A percentile compares a stretch with the other conserved stretches of the same genome.
phyloP scores from a whole-genome alignment of 805 yeast species.

The Saccharomycopsis capsularis region DNA sequence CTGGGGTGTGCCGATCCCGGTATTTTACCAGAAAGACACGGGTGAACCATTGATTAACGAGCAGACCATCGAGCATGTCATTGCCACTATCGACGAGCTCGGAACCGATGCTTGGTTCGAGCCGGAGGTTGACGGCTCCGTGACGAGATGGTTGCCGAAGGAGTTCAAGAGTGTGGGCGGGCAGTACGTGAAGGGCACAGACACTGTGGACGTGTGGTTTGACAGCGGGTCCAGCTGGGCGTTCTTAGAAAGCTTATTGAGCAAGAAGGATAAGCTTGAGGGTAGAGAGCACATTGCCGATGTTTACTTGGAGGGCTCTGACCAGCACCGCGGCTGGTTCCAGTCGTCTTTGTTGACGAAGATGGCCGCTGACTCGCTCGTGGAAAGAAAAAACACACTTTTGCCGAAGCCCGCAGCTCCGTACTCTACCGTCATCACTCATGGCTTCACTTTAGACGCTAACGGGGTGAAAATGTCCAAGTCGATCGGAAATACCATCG shows the following conservation, averaged over 20 bases:
- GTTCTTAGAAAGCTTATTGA: slow-evolving; percentile 23
- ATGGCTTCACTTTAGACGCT: slow-evolving; percentile 87
- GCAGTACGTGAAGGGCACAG: slow-evolving; percentile 58
- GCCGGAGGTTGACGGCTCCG: slow-evolving; percentile 34
- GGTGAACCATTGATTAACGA: slow-evolving; percentile 59
- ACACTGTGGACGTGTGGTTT: slow-evolving; percentile 99
- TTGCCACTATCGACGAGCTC: slow-evolving; percentile 43
- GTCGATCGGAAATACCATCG: slow-evolving; percentile 75
- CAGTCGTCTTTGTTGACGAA: slow-evolving; percentile 86
- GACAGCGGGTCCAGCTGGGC: slow-evolving; percentile 95
- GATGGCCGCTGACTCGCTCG: slow-evolving; percentile 36
- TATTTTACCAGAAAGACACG: slow-evolving; percentile 53
- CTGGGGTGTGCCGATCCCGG: slow-evolving; percentile 99
- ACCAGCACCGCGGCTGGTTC: slow-evolving; percentile 99
- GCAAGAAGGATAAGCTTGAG: slow-evolving; percentile 26
- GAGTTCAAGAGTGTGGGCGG: slow-evolving; percentile 35
- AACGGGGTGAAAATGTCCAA: slow-evolving; percentile 90
- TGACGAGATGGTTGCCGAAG: slow-evolving; percentile 69
- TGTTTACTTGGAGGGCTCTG: slow-evolving; percentile 93
- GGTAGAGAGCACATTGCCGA: slow-evolving; percentile 53
- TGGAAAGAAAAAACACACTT: slow-evolving; percentile 22
- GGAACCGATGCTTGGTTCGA: slow-evolving; percentile 73
- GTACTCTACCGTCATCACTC: slow-evolving; percentile 71
- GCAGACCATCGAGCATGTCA: slow-evolving; percentile 50
- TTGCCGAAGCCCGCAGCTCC: slow-evolving; percentile 44